phyloP scores from a whole-genome alignment of 352 stramenopile genomes.

The Globisporangium orthogonon region DNA sequence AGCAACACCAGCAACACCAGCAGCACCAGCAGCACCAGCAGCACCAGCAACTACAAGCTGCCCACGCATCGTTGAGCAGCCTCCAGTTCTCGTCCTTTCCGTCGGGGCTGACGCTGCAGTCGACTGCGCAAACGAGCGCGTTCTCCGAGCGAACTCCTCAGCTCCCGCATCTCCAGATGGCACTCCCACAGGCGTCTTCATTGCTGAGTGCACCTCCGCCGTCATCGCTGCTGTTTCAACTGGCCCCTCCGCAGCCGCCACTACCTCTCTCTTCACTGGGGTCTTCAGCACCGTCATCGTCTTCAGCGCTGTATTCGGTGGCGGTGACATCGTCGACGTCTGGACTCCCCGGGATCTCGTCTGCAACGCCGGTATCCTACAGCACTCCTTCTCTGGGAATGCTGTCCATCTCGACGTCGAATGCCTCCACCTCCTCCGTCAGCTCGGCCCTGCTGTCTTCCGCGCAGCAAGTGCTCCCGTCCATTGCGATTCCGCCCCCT shows the following conservation, averaged over 20 bases:
- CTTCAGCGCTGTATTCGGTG: too few relatives aligned
- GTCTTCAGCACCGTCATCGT: too few relatives aligned
- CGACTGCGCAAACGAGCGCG: not conserved
- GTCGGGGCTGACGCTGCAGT: slow-evolving; percentile 10
- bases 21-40: too few relatives aligned
- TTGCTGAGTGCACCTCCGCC: slow-evolving; percentile 14
- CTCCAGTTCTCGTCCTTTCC: slow-evolving; percentile 33
- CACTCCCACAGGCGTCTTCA: slow-evolving; percentile 37
- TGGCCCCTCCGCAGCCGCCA: slow-evolving; percentile 4
- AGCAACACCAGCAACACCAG: slow-evolving; percentile 10
- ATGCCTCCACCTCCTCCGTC: not conserved
- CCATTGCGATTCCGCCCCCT: slow-evolving; percentile 40
- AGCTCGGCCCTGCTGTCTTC: not conserved
- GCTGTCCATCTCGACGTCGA: slow-evolving; percentile 15
- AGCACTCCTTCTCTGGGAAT: slow-evolving; percentile 17
- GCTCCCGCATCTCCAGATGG: slow-evolving; percentile 46
- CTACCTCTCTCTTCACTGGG: not conserved
- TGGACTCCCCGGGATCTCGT: slow-evolving; percentile 12
- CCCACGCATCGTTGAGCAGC: slow-evolving; percentile 10
- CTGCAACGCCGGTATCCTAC: slow-evolving; percentile 16
- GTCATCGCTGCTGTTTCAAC: slow-evolving; percentile 22
- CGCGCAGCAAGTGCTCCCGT: slow-evolving; percentile 26
- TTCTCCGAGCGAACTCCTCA: slow-evolving; percentile 27
- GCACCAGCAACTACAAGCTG: too few relatives aligned
- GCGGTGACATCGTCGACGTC: slow-evolving; percentile 2